A percentile compares a stretch with the other conserved stretches of the same genome.
Conservation (phyloP, 352 stramenopile genomes). For the Pilasporangium apinafurcum region DNA sequence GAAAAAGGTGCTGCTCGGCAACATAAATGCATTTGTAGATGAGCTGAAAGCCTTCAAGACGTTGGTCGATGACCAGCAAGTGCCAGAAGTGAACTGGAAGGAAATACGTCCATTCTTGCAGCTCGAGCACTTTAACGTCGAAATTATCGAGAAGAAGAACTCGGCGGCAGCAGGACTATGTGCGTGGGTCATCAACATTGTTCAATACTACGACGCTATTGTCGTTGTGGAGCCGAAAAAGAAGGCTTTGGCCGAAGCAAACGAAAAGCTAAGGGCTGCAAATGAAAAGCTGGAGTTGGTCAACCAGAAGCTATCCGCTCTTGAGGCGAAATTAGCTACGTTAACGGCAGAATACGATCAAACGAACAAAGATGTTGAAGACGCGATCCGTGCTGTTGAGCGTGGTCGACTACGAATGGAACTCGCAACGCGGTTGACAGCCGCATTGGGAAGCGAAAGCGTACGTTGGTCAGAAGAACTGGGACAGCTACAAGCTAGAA, state of each 20-base stretch:
- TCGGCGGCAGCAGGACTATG: conserved; percentile 70
- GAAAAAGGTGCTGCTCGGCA: conserved; percentile 90
- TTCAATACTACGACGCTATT: conserved; percentile 93
- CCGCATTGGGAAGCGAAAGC: conserved; percentile 91
- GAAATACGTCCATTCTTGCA: conserved; percentile 76
- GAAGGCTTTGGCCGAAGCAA: conserved; percentile 63
- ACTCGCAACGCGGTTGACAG: conserved; percentile 88
- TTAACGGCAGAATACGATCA: conserved; percentile 81
- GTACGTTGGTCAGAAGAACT: conserved; percentile 87
- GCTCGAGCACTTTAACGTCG: conserved; percentile 75
- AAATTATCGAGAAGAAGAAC: conserved; percentile 82
- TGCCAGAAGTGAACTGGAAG: conserved; percentile 77
- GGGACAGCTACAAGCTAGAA: conserved; percentile 57
- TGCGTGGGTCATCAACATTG: conserved; percentile 88
- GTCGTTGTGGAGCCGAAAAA: conserved; percentile 93
- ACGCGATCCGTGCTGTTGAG: conserved; percentile 86
- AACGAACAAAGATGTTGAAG: conserved; percentile 86
- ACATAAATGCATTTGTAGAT: conserved; percentile 92
- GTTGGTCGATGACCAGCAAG: conserved; percentile 52
- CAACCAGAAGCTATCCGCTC: conserved; percentile 79
- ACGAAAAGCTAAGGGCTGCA: conserved; percentile 73
- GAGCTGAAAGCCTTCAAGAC: conserved; percentile 83
- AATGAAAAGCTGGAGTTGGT: conserved; percentile 87
- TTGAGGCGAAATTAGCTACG: conserved; percentile 83
- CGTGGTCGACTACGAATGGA: conserved; percentile 86